Evolutionary conservation across 1,284 basidiomycete genomes (phyloP), one percentile per base, ranked within the genome.

Genomic region (Papiliotrema laurentii): DNA sequence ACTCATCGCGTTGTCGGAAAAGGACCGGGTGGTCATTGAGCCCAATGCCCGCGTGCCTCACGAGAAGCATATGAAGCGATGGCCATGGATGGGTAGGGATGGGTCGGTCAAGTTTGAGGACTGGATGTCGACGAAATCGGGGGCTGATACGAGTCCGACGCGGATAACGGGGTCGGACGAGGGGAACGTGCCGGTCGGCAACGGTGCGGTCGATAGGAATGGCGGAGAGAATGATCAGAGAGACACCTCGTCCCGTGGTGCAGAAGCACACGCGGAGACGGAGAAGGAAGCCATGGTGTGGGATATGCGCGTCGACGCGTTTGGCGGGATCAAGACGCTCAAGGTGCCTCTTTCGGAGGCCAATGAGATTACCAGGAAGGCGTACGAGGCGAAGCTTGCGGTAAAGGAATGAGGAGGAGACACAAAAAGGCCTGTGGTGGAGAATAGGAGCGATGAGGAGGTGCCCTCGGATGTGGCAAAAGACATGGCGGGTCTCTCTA

Each of bases 41-140:
- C 81, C 87, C 22, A 96, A 93, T 63, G 83, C 82, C 1, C 59
- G 72, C 18, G 81, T 92, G 51, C 80, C 83, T 55, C 80, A 82
- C 24, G 39, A 50, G 2, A 54, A 47, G 10, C 79, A 81, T 48
- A 48, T 50, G 1, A 66, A 60, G 39, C 54, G 48, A 19, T 74
- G 65, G 54, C 43, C 58, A 2, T 75, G 73, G 73, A 72, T 73
- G 70, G 72, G 72, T n/a, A 9, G 5, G 10, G 49, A 54, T 36
- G 72, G 71, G 4, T 60, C 66, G 37, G 61, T 75, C n/a, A 48
- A 66, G 13, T 75, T 66, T 63, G 59, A 63, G 39, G 61, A 65
- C 25, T 62, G 60, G 60, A 63, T 63, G 63, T 47, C 45, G 31
- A 26, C n/a, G 16, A 31, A 31, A 11, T 34, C 16, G 11, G 31